Conservation (phyloP, 176 grass and related monocot genomes). For the Juncus effusus region DNA sequence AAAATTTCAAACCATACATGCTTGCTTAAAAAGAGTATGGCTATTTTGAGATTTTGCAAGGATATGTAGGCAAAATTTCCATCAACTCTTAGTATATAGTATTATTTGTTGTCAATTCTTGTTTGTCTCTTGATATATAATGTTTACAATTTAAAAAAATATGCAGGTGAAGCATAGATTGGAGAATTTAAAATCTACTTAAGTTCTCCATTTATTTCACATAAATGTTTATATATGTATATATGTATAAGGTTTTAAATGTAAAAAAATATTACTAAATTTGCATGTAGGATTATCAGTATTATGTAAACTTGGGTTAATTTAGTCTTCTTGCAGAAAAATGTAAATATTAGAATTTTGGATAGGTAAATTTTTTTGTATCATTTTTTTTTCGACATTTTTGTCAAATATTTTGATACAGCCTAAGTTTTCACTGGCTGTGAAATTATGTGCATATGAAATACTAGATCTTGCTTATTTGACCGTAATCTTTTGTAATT, state of each 20-base stretch:
- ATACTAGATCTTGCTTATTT: not conserved
- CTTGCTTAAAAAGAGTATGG: no score
- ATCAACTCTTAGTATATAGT: no score
- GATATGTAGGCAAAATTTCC: no score
- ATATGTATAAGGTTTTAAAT: constrained; percentile 10
- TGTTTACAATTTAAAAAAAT: not conserved
- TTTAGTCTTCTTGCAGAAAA: constrained; percentile 7
- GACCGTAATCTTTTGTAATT: not conserved
- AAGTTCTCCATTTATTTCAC: constrained; percentile 12
- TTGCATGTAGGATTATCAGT: constrained; percentile 10
- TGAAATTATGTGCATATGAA: not conserved
- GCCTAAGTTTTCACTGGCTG: constrained; percentile 26
- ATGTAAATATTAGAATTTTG: not conserved
- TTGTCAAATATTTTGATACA: constrained; percentile 8
- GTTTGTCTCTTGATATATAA: no score
- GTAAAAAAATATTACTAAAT: constrained; percentile 21
- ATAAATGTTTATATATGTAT: constrained; percentile 15
- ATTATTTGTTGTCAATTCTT: no score
- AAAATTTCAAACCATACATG: no score
- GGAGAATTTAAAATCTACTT: constrained; percentile 62
- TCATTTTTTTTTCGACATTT: not conserved
- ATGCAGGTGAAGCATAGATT: constrained; percentile 54
- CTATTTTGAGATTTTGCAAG: no score
- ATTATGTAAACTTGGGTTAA: constrained; percentile 17
- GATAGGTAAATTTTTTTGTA: constrained; percentile 9